phyloP scores from a whole-genome alignment of 2,329 filamentous ascomycete species.

The Aspergillus pseudoviridinutans region DNA sequence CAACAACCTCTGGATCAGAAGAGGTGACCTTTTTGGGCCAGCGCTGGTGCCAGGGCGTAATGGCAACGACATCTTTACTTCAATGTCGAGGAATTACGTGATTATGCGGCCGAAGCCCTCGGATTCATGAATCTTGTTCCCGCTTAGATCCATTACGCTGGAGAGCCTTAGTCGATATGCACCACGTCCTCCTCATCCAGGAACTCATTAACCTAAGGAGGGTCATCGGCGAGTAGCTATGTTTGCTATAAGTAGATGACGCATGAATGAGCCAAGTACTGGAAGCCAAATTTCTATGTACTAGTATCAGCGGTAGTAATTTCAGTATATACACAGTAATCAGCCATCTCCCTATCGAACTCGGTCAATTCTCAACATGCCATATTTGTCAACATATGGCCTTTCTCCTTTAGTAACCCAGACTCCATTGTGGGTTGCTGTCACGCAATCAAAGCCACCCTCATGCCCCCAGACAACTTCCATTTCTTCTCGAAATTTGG shows the following conservation, averaged over 20 bases:
- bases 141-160: not conserved
- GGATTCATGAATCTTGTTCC: not conserved
- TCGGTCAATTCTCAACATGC: not conserved
- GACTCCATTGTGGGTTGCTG: not conserved
- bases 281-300: no score
- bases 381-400: constrained; percentile 7
- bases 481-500: constrained; percentile 50
- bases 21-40: no score
- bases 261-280: no score
- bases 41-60: not conserved
- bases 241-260: no score
- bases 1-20: no score
- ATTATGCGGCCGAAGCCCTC: not conserved
- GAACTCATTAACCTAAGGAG: no score
- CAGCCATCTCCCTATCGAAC: not conserved
- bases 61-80: not conserved
- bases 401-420: not conserved
- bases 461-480: constrained; percentile 35
- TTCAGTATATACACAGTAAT: no score
- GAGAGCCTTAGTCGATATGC: no score
- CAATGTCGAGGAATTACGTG: not conserved
- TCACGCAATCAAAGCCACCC: constrained; percentile 8
- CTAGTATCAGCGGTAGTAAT: no score
- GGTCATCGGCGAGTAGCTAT: no score
- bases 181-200: no score